phyloP scores from a whole-genome alignment of 805 yeast species.

The Yarrowia divulgata region DNA sequence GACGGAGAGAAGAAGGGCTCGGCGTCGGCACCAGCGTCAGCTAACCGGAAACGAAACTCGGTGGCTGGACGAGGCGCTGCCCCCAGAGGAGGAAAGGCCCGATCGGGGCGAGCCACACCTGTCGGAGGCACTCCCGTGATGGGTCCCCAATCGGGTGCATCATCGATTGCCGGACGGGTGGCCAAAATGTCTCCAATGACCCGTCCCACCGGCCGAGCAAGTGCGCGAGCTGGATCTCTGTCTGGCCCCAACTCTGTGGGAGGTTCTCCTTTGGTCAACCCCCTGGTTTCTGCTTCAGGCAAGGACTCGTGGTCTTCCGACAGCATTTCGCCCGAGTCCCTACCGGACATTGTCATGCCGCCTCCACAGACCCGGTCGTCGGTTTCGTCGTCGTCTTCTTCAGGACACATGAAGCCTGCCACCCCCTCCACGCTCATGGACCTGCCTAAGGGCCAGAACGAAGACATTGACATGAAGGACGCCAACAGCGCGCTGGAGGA shows the following conservation, averaged over 20 bases:
- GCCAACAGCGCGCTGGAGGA: conserved; percentile 34
- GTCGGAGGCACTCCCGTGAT: conserved; percentile 32
- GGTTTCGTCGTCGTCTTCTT: background rate
- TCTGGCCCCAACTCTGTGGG: conserved; percentile 32
- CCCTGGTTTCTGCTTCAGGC: conserved; percentile 19
- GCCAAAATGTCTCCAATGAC: conserved; percentile 43
- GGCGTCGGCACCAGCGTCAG: background rate
- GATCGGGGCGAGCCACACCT: conserved; percentile 24
- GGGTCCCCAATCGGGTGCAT: conserved; percentile 23
- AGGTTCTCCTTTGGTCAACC: conserved; percentile 31
- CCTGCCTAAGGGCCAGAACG: conserved; percentile 28
- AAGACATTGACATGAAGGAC: conserved; percentile 34
- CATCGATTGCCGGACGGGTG: conserved; percentile 30
- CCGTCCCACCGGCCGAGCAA: conserved; percentile 37
- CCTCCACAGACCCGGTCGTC: conserved; percentile 39
- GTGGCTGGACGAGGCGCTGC: conserved; percentile 13
- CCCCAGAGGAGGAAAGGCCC: conserved; percentile 21
- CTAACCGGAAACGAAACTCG: conserved; percentile 9
- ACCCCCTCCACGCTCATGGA: conserved; percentile 38
- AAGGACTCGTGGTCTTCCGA: conserved; percentile 35
- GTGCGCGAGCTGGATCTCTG: conserved; percentile 20
- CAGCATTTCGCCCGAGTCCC: conserved; percentile 31
- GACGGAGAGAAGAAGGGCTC: conserved; percentile 13
- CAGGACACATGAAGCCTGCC: conserved; percentile 35
- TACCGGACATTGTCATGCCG: conserved; percentile 42